Conservation (phyloP, 306 rosid species). For the Vigna mungo region DNA sequence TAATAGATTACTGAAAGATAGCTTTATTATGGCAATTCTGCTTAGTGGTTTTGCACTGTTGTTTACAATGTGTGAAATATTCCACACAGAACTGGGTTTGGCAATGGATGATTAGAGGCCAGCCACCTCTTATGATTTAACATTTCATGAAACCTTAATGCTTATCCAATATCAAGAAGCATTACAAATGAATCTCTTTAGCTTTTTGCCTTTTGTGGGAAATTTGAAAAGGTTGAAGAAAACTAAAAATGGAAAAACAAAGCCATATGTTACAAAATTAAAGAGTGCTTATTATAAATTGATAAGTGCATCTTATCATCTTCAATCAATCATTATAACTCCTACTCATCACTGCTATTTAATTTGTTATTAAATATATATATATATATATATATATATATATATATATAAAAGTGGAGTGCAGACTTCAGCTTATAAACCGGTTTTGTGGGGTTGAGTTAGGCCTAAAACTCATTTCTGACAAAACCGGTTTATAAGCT, state of each 20-base stretch:
- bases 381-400: no score
- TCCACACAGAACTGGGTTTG: neutral
- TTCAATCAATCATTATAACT: no score
- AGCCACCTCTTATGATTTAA: no score
- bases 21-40: neutral
- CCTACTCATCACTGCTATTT: no score
- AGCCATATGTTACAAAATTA: constrained; percentile 13
- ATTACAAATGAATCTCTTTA: constrained; percentile 10
- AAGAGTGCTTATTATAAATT: neutral
- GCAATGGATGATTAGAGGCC: no score
- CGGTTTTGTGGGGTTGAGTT: no score
- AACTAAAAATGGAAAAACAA: constrained; percentile 10
- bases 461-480: no score
- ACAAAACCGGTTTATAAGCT: no score
- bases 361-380: no score
- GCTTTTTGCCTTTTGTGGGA: constrained; percentile 14
- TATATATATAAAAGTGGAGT: no score
- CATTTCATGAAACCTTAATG: constrained; percentile 33
- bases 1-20: neutral
- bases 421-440: no score
- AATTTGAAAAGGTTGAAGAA: constrained; percentile 10
- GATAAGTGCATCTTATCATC: no score
- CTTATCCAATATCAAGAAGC: constrained; percentile 41
- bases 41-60: constrained; percentile 4
- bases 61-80: constrained; percentile 16